Evolutionary conservation across 805 yeast genomes (phyloP), one percentile per base, ranked within the genome.

Genomic region (Debaryomyces tyrocola): DNA sequence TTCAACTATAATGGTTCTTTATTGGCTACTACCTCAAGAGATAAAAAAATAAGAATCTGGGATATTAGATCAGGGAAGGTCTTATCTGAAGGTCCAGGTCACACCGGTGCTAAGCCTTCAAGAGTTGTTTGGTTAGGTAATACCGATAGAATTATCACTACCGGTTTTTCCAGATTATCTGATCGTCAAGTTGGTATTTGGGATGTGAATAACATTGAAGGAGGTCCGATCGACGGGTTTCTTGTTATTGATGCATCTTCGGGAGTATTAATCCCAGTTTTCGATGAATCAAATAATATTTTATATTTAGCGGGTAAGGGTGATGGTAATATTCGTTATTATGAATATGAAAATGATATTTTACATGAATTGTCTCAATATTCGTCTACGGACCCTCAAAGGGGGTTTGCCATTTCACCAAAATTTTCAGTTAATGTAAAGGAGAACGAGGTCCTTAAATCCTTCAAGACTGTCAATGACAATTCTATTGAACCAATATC

Each of bases 101-200:
- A 94, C 63, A 72, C 86, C 2, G 98, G 98, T 50, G 97, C 97
- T 31, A 94, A 94, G 66, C 84, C 88, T 29, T 79, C 91, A 18
- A 82, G 98, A 64, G 86, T 89, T 34, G 82, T 80, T 12, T 94
- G 99, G 98, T 70, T 92, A 50, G 97, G 98, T 31, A 82, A 88
- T 58, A 72, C 85, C 39, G 86, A 91, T 60, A 79, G 97, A 56
- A 70, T 94, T 33, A 86, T 84, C 42, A 92, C 99, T 34, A 91
- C 99, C 7, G 99, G 99, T 1, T 94, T 94, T 65, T 89, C 96
- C 21, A 82, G 87, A 59, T 77, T 88, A 55, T 87, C 96, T 39
- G 98, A 94, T 62, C 89, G 99, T 64, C 98, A 94, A 70, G 74
- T 92, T 49, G 99, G 94, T 57, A 75, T 94, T 47, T 94, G 99